Evolutionary conservation across 495 filamentous ascomycete genomes (phyloP).

Genomic region (Xanthoparmelia taractica): DNA sequence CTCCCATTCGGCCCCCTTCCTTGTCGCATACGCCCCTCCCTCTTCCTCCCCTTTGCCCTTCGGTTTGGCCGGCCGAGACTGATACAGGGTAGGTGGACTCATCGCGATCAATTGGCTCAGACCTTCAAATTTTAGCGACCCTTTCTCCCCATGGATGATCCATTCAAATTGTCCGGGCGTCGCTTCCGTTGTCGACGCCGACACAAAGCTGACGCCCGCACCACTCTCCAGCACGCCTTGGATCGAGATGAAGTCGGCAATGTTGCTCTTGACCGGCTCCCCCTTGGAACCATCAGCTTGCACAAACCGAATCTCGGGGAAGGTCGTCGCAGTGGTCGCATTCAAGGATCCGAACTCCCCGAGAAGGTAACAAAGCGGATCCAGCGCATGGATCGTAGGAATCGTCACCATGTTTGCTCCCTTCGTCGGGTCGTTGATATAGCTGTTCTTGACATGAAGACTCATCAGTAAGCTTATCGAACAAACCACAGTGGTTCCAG

Average conservation of each 20-base stretch:
- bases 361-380: slow-evolving; percentile 17
- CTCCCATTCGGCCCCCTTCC: slow-evolving; percentile 2
- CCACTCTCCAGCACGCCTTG: slow-evolving; percentile 14
- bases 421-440: slow-evolving; percentile 17
- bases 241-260: slow-evolving; percentile 11
- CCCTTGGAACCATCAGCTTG: slow-evolving; percentile 8
- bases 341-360: slow-evolving; percentile 15
- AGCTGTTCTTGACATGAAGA: neutral
- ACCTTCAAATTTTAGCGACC: slow-evolving; percentile 45
- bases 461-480: neutral
- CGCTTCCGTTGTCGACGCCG: neutral
- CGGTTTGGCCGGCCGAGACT: neutral
- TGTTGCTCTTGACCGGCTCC: slow-evolving; percentile 5
- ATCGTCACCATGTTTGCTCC: slow-evolving; percentile 15
- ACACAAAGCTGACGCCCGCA: slow-evolving; percentile 6
- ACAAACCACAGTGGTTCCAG: slow-evolving; percentile 9
- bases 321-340: slow-evolving; percentile 3
- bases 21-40: neutral
- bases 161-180: slow-evolving; percentile 36
- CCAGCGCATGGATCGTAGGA: slow-evolving; percentile 14
- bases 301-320: slow-evolving; percentile 14
- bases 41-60: neutral
- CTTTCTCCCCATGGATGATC: slow-evolving; percentile 49
- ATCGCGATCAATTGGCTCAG: neutral
- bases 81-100: slow-evolving; percentile 9